Base-by-base conservation (phyloP, 257 asterid genomes). In the Nicotiana attenuata region DNA sequence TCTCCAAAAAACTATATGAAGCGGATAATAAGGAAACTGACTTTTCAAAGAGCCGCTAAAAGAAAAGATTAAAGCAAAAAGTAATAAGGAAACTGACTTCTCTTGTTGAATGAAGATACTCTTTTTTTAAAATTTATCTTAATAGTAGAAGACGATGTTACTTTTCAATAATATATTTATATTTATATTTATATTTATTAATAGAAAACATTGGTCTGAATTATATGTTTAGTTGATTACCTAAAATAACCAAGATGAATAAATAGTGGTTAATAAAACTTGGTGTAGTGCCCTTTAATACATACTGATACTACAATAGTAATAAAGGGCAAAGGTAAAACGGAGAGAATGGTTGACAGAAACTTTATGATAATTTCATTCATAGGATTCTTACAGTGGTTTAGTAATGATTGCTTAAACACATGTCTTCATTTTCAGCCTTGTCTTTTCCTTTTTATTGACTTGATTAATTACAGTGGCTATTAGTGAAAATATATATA, bases 371-470 rank as follows among this genome's bases (percentile, higher is more conserved):
- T 75, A 75, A 75, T 15, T 75, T 29, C 38, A 50, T 75, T 75
- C 80, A 50, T 75, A 22, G 80, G 80, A 75, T 75, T 50, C 80
- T 75, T 50, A 24, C 45, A 4, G 63, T 75, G 80, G 80, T 3
- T 50, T 7, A 50, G 16, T 50, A 50, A 75, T 75, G 17, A 75
- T 52, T 73, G 16, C 5, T 50, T 24, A 75, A 75, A 75, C 80
- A 50, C 80, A 73, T 47, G 80, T 75, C 80, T 75, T 73, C 79
- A 50, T 38, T 73, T 73, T 73, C 45, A 73, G 52, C 79, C 79
- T 50, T 73, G 41, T 38, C 4, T 9, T 9, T 28, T 73, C 4
- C 16, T 28, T 73, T 45, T 45, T 22, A n/a, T 71, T 50, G 16
- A 75, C 45, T 75, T 75, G 38, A 75, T 75, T 75, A 24, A 45